A percentile compares a stretch with the other conserved stretches of the same genome.
phyloP scores from a whole-genome alignment of 2,329 filamentous ascomycete species.

The Trichophyton verrucosum region DNA sequence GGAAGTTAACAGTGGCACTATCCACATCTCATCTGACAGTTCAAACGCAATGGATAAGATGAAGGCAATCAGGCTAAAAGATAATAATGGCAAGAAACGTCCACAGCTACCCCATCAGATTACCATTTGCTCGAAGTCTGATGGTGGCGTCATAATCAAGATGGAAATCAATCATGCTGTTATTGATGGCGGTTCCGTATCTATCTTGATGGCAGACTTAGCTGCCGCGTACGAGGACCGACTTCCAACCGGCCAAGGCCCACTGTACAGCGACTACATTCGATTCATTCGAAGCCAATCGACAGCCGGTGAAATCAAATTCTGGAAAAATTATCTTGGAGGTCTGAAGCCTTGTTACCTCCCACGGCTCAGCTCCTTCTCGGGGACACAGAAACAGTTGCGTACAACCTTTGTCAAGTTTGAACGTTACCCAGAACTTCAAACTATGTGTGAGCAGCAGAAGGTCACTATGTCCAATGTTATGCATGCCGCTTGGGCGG shows the following conservation, averaged over 20 bases:
- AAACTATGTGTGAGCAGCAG: conserved; percentile 9
- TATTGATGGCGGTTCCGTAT: conserved; percentile 35
- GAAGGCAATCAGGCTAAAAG: conserved; percentile 6
- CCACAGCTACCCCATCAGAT: conserved; percentile 28
- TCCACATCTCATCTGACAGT: conserved; percentile 14
- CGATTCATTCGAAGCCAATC: conserved; percentile 10
- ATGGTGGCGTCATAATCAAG: conserved; percentile 24
- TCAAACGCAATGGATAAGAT: conserved; percentile 9
- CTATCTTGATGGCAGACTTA: conserved; percentile 32
- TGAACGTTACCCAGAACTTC: conserved; percentile 7
- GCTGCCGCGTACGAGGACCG: conserved; percentile 23
- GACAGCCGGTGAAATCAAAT: conserved; percentile 12
- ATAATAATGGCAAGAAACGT: conserved; percentile 7
- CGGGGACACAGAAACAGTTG: conserved; percentile 1
- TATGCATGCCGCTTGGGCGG: conserved; percentile 18
- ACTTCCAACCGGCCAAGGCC: conserved; percentile 8
- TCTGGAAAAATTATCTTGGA: conserved; percentile 19
- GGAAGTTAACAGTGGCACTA: conserved; percentile 17
- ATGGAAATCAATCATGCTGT: conserved; percentile 37
- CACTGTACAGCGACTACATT: conserved; percentile 14
- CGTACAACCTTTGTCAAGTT: conserved; percentile 8
- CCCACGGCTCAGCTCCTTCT: conserved; percentile 5
- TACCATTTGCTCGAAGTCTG: conserved; percentile 24
- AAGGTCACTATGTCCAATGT: conserved; percentile 18
- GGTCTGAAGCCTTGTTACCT: conserved; percentile 17